Percentiles rank a stretch among this genome's conserved stretches.
phyloP scores from a whole-genome alignment of 2,329 filamentous ascomycete genomes.

The Calonectria pseudoreteaudii region DNA sequence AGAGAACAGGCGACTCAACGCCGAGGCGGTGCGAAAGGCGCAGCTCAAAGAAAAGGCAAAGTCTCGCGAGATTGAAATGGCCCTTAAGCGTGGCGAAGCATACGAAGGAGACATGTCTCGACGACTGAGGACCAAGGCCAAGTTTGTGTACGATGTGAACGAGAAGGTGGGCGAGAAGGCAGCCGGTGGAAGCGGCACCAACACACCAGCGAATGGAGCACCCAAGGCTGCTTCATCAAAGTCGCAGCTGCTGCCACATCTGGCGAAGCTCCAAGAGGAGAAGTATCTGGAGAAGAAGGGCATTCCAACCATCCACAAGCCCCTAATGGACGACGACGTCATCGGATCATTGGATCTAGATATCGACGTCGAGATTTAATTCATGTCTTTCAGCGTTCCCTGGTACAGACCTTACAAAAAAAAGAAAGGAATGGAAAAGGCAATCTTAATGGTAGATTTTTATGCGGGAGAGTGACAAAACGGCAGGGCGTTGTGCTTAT shows the following conservation, averaged over 20 bases:
- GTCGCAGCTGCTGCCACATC: slow-evolving; percentile 59
- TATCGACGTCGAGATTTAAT: slow-evolving; percentile 87
- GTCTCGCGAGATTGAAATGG: slow-evolving; percentile 69
- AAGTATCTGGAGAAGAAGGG: slow-evolving; percentile 69
- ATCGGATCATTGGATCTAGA: slow-evolving; percentile 90
- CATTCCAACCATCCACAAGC: slow-evolving; percentile 78
- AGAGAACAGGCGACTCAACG: slow-evolving; percentile 85
- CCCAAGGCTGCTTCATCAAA: slow-evolving; percentile 61
- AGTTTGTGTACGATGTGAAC: slow-evolving; percentile 74
- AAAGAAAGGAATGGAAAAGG: not conserved
- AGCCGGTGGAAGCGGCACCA: slow-evolving; percentile 61
- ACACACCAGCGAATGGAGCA: slow-evolving; percentile 65
- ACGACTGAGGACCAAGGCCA: slow-evolving; percentile 74
- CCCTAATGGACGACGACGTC: slow-evolving; percentile 90
- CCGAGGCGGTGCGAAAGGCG: slow-evolving; percentile 90
- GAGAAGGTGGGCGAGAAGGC: slow-evolving; percentile 60
- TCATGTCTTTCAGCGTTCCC: not conserved
- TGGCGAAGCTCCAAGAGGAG: slow-evolving; percentile 66
- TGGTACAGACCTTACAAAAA: not conserved
- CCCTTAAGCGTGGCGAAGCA: slow-evolving; percentile 72
- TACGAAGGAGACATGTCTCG: slow-evolving; percentile 69
- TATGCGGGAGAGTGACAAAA: slow-evolving; percentile 18
- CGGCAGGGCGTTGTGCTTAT: slow-evolving; percentile 21
- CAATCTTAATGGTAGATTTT: slow-evolving; percentile 1
- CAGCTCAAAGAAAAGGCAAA: slow-evolving; percentile 83